A percentile compares a stretch with the other conserved stretches of the same genome.
phyloP scores from a whole-genome alignment of 129 eudicot genomes.

The Lactuca sativa region DNA sequence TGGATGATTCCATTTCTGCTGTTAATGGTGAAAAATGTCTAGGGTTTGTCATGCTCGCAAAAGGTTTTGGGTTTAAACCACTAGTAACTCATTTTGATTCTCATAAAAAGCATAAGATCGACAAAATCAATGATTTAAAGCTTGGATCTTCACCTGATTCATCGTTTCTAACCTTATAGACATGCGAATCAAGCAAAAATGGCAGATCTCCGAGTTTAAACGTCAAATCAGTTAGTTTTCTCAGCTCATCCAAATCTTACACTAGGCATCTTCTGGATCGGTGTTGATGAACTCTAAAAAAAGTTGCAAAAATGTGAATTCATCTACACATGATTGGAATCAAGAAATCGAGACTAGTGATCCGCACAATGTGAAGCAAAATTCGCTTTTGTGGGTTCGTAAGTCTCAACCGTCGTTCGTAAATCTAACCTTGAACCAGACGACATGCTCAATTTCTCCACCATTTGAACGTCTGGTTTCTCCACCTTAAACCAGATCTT shows the following conservation, averaged over 20 bases:
- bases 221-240: slow-evolving; percentile 12
- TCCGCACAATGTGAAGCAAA: slow-evolving; percentile 16
- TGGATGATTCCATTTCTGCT: not conserved
- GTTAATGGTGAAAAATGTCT: not conserved
- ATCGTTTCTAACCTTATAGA: slow-evolving; percentile 28
- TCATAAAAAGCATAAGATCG: slow-evolving; percentile 39
- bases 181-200: slow-evolving; percentile 22
- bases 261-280: slow-evolving; percentile 48
- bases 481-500: too few species aligned
- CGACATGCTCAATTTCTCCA: too few species aligned
- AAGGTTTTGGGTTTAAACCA: slow-evolving; percentile 7
- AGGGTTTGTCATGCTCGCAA: slow-evolving; percentile 3
- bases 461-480: too few species aligned
- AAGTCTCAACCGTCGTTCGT: slow-evolving; percentile 28
- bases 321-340: slow-evolving; percentile 30
- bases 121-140: slow-evolving; percentile 14
- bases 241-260: slow-evolving; percentile 38
- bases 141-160: slow-evolving; percentile 33
- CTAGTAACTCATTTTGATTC: slow-evolving; percentile 20
- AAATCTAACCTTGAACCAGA: slow-evolving; percentile 5
- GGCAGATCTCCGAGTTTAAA: slow-evolving; percentile 7
- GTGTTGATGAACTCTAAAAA: slow-evolving; percentile 52
- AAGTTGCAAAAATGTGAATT: slow-evolving; percentile 50
- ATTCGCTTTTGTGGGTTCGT: slow-evolving; percentile 16
- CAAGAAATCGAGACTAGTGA: slow-evolving; percentile 25